A percentile compares a stretch with the other conserved stretches of the same genome.
These are phyloP conservation scores for Nasturtium officinale DNA, from an alignment of 345 rosid genomes.

Conservation along the genomic window DNA sequence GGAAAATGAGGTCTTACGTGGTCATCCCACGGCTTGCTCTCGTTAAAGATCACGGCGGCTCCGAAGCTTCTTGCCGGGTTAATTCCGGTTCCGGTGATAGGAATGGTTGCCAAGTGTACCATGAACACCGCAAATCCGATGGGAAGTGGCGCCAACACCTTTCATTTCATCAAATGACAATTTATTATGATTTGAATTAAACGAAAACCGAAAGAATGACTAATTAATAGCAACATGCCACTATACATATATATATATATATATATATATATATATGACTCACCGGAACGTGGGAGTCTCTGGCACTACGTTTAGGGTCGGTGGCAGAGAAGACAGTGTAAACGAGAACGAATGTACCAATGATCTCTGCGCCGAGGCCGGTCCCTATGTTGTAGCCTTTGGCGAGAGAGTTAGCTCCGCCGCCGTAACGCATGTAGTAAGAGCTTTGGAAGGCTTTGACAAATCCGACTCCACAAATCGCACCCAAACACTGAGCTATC, in stretches of 20 bases:
- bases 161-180: constrained; percentile 20
- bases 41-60: constrained; percentile 84
- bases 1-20: constrained; percentile 52
- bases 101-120: constrained; percentile 94
- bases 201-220: too few species aligned
- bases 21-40: constrained; percentile 89
- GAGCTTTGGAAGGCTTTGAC: constrained; percentile 66
- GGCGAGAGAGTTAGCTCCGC: constrained; percentile 60
- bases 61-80: constrained; percentile 98
- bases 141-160: constrained; percentile 96
- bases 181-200: background rate
- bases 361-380: constrained; percentile 66
- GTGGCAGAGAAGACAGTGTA: constrained; percentile 73
- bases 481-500: constrained; percentile 70
- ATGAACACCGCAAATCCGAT: constrained; percentile 97
- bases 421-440: constrained; percentile 54
- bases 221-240: too few species aligned
- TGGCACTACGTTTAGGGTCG: constrained; percentile 64
- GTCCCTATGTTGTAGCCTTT: constrained; percentile 59
- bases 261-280: constrained; percentile 28
- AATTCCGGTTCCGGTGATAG: constrained; percentile 91
- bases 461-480: constrained; percentile 68
- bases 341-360: constrained; percentile 69
- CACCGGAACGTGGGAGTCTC: constrained; percentile 73
- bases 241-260: too few species aligned